Base-by-base conservation (phyloP, 2,329 filamentous ascomycete genomes). In the Penicillium sp. region DNA sequence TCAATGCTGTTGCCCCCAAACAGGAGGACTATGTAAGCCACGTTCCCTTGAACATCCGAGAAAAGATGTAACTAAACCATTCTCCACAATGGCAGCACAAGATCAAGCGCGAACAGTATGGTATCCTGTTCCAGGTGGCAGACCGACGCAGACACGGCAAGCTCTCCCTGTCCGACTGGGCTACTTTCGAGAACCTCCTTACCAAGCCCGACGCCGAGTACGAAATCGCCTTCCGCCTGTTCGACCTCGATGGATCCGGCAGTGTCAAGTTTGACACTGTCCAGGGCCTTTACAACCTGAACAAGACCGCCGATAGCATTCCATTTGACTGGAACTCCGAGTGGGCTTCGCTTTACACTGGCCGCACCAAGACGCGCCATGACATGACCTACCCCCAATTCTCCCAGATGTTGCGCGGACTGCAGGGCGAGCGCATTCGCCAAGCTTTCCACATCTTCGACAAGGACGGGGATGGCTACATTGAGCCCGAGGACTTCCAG, bases 261-360 rank as follows among this genome's bases (percentile, higher is more conserved):
- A 84, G 84, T 48, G 91, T 99, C 70, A 93, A 93, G 74, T 96
- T 93, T 71, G 90, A 96, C 39, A 86, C 92, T 68, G 93, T 99
- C 78, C 87, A 91, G 71, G 84, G 86, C 57, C 80, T 93, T 57
- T 97, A 96, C 78, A 90, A 93, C 77, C 81, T 88, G 68, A 96
- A 96, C 83, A 96, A 93, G 80, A 88, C 89, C n/a, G 79, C 86
- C 24, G 84, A 90, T 58, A 91, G 84, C 73, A 89, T 99, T 61
- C 91, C 95, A 14, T 98, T 99, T 71, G 90, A 99, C 77, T 98
- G 95, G 93, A 90, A 93, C 72, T 96, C 90, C 63, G 91, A 96
- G 74, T 99, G 95, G 95, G 93, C 92, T 41, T 90, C 90, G 68
- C 84, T 99, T 60, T 98, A 99, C 79, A 90, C 95, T 68, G 95